phyloP scores from a whole-genome alignment of 305 asterid genomes.

The Stenogyne calaminthoides region DNA sequence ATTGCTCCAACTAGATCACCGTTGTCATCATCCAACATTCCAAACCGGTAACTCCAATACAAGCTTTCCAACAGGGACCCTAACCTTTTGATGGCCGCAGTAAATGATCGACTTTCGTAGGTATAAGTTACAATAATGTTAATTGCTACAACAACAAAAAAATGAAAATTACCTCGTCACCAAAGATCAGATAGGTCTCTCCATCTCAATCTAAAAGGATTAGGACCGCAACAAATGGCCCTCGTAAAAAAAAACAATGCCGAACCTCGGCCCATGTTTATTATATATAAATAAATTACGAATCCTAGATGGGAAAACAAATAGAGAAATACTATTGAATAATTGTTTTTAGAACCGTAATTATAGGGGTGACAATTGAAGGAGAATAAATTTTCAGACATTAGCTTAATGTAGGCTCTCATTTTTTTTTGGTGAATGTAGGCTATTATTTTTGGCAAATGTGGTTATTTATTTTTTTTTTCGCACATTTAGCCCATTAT shows the following conservation, averaged over 20 bases:
- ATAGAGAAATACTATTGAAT: not conserved
- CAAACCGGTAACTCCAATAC: constrained; percentile 91
- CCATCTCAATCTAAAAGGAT: constrained; percentile 84
- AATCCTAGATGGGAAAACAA: constrained; percentile 1
- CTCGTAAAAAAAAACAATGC: constrained; percentile 90
- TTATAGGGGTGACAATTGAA: no score
- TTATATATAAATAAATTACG: constrained; percentile 17
- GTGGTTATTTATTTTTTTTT: no score
- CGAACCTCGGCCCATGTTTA: constrained; percentile 65
- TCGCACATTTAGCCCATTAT: no score
- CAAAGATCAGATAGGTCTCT: constrained; percentile 82
- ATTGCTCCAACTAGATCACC: constrained; percentile 94
- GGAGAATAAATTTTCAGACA: no score
- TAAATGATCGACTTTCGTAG: constrained; percentile 27
- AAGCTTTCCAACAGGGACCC: constrained; percentile 96
- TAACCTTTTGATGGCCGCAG: constrained; percentile 55
- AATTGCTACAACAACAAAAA: constrained; percentile 8
- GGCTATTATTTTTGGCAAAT: no score
- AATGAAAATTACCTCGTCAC: constrained; percentile 63
- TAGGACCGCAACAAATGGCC: constrained; percentile 93
- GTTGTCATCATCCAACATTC: constrained; percentile 89
- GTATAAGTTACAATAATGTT: not conserved
- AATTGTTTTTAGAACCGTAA: no score
- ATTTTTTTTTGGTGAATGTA: no score
- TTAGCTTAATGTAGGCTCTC: no score